These are phyloP conservation scores for Chytridium lagenaria DNA, from an alignment of 371 early-diverging fungal genomes.

Conservation along the genomic window DNA sequence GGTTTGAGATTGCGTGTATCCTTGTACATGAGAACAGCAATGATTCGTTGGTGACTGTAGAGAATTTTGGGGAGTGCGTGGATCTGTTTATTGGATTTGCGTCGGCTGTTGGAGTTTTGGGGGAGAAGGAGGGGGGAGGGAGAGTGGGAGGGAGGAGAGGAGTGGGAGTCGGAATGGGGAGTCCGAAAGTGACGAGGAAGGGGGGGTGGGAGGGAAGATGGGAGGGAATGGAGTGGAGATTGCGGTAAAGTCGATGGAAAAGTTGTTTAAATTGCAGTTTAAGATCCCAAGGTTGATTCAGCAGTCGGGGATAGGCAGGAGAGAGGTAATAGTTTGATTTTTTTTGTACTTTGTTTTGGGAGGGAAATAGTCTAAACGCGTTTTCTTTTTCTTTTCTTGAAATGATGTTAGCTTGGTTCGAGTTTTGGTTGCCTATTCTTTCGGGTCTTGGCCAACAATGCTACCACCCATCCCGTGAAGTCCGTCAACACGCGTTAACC, in stretches of 20 bases:
- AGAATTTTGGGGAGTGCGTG: slow-evolving; percentile 72
- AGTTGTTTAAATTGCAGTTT: slow-evolving; percentile 62
- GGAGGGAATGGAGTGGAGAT: slow-evolving; percentile 59
- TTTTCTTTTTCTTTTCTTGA: no score
- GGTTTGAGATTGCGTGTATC: slow-evolving; percentile 63
- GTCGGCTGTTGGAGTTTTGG: slow-evolving; percentile 48
- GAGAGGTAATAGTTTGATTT: slow-evolving; percentile 45
- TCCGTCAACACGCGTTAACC: slow-evolving; percentile 68
- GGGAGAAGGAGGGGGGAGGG: no score
- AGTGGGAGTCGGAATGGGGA: slow-evolving; percentile 29
- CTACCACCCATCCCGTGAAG: slow-evolving; percentile 68
- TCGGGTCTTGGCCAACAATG: slow-evolving; percentile 71
- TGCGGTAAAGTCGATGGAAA: slow-evolving; percentile 67
- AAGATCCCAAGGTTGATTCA: slow-evolving; percentile 63
- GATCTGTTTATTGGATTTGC: slow-evolving; percentile 61
- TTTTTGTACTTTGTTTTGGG: not conserved
- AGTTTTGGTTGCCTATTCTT: slow-evolving; percentile 73
- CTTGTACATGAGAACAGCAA: slow-evolving; percentile 57
- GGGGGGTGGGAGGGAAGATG: slow-evolving; percentile 16
- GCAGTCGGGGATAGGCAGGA: slow-evolving; percentile 51
- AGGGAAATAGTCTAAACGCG: no score
- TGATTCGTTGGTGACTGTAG: slow-evolving; percentile 48
- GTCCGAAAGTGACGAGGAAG: slow-evolving; percentile 14
- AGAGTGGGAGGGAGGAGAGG: not conserved
- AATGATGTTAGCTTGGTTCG: slow-evolving; percentile 74